A percentile compares a stretch with the other conserved stretches of the same genome.
Conservation (phyloP, 1,139 yeast genomes). For the Hansenula sp. region DNA sequence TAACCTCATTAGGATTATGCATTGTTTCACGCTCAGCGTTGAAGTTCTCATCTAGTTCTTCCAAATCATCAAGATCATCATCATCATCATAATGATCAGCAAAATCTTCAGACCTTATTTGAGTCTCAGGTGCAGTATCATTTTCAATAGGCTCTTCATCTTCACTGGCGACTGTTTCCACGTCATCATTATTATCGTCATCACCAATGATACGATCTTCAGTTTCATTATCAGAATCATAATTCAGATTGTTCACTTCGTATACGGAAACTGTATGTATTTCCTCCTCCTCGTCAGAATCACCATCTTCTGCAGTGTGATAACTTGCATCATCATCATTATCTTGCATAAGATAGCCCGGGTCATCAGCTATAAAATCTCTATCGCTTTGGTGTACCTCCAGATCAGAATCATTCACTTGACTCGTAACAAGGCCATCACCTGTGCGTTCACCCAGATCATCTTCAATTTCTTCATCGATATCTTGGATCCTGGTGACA, state of each 20-base stretch:
- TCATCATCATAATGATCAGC: conserved; percentile 10
- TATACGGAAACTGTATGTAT: neutral
- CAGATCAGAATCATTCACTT: neutral
- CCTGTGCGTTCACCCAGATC: conserved; percentile 15
- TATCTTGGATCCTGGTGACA: neutral
- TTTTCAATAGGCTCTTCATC: conserved; percentile 8
- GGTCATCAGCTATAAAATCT: conserved; percentile 13
- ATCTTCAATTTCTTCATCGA: conserved; percentile 15
- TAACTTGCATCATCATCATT: conserved; percentile 19
- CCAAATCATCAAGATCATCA: neutral
- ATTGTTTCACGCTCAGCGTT: conserved; percentile 11
- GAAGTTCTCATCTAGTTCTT: neutral
- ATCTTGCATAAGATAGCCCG: too few species aligned
- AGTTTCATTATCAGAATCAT: conserved; percentile 1
- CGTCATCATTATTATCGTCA: conserved; percentile 5
- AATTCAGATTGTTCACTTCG: neutral
- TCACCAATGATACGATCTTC: conserved; percentile 5
- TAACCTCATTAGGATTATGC: neutral
- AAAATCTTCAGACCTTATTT: conserved; percentile 11
- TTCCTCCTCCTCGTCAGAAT: neutral
- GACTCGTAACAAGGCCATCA: conserved; percentile 5
- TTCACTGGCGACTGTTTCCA: neutral
- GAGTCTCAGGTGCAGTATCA: too few species aligned
- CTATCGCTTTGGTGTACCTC: conserved; percentile 16
- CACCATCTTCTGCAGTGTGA: conserved; percentile 5